These are phyloP conservation scores for Leishmania gerbilli DNA, from an alignment of 208 protist species.

Conservation along the genomic window DNA sequence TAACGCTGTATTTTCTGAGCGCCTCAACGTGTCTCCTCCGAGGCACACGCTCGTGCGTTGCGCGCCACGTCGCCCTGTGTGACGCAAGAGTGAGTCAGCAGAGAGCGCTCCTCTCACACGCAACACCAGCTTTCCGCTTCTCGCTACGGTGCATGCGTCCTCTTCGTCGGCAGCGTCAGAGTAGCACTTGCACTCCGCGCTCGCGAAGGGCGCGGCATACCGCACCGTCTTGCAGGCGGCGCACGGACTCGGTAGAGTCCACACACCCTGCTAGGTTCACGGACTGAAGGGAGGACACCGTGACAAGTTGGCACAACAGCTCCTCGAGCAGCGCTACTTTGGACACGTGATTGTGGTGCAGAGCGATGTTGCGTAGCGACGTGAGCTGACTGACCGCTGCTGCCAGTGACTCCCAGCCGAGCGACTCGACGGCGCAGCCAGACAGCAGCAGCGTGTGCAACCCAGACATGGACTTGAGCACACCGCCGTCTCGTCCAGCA, in stretches of 20 bases:
- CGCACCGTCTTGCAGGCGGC: not conserved
- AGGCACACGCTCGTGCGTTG: not conserved
- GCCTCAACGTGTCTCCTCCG: not conserved
- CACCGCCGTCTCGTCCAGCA: conserved; percentile 19
- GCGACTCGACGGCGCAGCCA: conserved; percentile 39
- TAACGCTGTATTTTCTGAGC: not conserved
- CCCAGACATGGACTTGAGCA: conserved; percentile 36
- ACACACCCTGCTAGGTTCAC: conserved; percentile 23
- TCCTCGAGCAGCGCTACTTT: conserved; percentile 7
- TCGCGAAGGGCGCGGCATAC: conserved; percentile 17
- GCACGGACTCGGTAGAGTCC: not conserved
- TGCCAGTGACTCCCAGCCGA: conserved; percentile 70
- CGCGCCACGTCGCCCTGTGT: not conserved
- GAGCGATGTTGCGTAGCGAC: conserved; percentile 44
- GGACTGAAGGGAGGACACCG: conserved; percentile 12
- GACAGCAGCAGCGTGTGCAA: conserved; percentile 56
- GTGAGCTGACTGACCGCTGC: conserved; percentile 38
- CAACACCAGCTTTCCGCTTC: not conserved
- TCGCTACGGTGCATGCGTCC: not conserved
- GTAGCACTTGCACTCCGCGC: conserved; percentile 24
- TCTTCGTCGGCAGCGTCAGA: not conserved
- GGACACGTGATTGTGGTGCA: conserved; percentile 51
- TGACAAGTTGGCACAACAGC: conserved; percentile 13
- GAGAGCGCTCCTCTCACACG: not conserved
- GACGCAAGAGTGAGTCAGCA: not conserved